A percentile compares a stretch with the other conserved stretches of the same genome.
Conservation (phyloP, 176 grass and related monocot species). For the Phragmites australis region DNA sequence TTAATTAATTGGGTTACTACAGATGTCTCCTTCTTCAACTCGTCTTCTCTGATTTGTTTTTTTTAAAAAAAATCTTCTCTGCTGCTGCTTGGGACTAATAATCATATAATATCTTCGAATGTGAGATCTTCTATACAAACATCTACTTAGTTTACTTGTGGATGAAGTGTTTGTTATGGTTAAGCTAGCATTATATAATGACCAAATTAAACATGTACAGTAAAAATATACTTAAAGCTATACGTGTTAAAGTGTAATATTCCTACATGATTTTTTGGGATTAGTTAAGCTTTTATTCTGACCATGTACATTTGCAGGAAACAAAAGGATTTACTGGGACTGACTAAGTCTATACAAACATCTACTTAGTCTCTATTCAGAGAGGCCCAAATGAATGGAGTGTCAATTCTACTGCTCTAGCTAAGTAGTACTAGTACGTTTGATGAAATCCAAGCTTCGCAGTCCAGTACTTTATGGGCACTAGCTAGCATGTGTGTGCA, state of each 20-base stretch:
- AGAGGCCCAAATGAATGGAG: neutral
- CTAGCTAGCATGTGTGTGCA: neutral
- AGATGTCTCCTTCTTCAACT: neutral
- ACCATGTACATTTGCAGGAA: neutral
- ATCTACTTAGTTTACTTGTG: too few relatives aligned
- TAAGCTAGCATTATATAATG: neutral
- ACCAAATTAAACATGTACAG: neutral
- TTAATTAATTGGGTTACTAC: neutral
- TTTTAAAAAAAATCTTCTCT: too few relatives aligned
- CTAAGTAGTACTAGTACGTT: too few relatives aligned
- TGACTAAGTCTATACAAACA: too few relatives aligned
- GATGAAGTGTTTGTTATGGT: neutral
- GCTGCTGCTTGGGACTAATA: too few relatives aligned
- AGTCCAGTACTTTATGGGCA: too few relatives aligned
- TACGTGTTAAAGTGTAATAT: neutral
- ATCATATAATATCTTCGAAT: too few relatives aligned
- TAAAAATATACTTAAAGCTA: neutral
- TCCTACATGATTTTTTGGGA: neutral
- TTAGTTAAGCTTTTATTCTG: neutral
- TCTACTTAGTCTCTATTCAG: neutral
- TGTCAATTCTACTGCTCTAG: neutral
- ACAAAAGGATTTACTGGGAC: neutral
- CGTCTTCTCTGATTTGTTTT: too few relatives aligned
- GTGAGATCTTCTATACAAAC: too few relatives aligned
- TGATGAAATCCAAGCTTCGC: too few relatives aligned